phyloP scores from a whole-genome alignment of 2,329 filamentous ascomycete species.

The Nemania diffusa region DNA sequence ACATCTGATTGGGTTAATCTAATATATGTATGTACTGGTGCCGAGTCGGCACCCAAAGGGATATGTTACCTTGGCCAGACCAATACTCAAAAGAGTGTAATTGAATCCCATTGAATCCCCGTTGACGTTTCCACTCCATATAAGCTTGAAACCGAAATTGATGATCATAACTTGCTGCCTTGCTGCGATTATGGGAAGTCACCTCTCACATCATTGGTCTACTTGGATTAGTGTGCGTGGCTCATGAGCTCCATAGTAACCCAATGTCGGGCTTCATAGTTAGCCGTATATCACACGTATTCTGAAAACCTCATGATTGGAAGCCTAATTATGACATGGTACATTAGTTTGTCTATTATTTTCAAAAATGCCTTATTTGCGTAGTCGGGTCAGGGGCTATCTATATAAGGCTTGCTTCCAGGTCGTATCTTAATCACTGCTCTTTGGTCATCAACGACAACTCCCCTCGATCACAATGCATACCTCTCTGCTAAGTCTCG shows the following conservation, averaged over 20 bases:
- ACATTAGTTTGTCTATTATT: neutral
- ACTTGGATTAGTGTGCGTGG: neutral
- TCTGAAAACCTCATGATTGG: neutral
- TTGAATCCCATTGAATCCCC: too few relatives aligned
- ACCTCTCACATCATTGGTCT: neutral
- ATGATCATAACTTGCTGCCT: neutral
- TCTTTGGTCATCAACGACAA: neutral
- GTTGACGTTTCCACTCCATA: neutral
- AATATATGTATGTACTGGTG: too few relatives aligned
- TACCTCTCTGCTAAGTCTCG: neutral
- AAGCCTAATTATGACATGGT: neutral
- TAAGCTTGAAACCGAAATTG: neutral
- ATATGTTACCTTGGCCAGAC: neutral
- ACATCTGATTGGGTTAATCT: too few relatives aligned
- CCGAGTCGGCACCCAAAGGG: too few relatives aligned
- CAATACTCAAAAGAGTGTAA: neutral
- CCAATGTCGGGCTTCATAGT: neutral
- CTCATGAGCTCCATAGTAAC: neutral
- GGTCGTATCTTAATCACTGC: neutral
- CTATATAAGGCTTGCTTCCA: conserved; percentile 14
- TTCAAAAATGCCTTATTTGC: neutral
- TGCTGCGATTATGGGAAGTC: neutral
- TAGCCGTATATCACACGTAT: neutral
- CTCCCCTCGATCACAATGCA: conserved; percentile 13
- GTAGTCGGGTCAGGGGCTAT: neutral